phyloP scores from a whole-genome alignment of 2,329 filamentous ascomycete genomes.

The Sphaerulina musiva region DNA sequence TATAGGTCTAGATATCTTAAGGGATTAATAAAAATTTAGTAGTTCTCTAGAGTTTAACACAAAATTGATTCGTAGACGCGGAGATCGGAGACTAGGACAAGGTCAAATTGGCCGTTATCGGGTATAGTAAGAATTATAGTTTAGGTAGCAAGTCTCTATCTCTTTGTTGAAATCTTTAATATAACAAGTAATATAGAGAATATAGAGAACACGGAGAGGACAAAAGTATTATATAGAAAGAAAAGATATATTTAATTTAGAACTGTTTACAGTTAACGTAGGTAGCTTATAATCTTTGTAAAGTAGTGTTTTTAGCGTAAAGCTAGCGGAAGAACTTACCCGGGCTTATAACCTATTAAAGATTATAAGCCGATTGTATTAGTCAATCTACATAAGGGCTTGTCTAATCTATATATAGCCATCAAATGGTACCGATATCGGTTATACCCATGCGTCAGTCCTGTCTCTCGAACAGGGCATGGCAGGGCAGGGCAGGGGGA shows the following conservation, averaged over 20 bases:
- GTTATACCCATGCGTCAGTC: background rate
- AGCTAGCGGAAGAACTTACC: background rate
- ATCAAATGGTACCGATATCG: background rate
- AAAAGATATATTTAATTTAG: too few relatives aligned
- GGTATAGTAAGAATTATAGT: too few relatives aligned
- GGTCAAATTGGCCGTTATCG: too few relatives aligned
- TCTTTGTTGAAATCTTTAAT: background rate
- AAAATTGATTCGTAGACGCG: too few relatives aligned
- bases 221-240: too few relatives aligned
- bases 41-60: too few relatives aligned
- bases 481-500: too few relatives aligned
- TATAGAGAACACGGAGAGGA: background rate
- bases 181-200: background rate
- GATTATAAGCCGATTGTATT: background rate
- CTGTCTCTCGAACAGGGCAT: too few relatives aligned
- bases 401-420: background rate
- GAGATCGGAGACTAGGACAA: too few relatives aligned
- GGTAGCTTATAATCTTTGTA: background rate
- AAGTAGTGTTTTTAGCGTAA: background rate
- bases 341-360: background rate
- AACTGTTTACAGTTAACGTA: background rate
- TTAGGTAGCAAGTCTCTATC: too few relatives aligned
- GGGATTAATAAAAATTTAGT: too few relatives aligned
- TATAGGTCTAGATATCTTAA: too few relatives aligned
- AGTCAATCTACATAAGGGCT: background rate